These are phyloP conservation scores for Phytopythium kandeliae DNA, from an alignment of 352 stramenopile species.

Conservation along the genomic window DNA sequence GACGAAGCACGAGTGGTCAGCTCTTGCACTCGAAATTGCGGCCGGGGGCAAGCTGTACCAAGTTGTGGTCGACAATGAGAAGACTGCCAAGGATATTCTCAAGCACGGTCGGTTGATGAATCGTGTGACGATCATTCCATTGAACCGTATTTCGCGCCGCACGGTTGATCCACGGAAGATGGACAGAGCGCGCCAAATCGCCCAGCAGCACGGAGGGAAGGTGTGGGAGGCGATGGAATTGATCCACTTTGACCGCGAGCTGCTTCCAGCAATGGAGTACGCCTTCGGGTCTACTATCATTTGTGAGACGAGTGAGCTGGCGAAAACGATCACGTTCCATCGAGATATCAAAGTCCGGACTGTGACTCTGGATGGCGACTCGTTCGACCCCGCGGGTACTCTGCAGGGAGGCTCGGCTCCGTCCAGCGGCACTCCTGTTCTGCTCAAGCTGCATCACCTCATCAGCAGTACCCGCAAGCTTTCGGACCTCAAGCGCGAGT, in stretches of 20 bases:
- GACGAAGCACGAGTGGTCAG: conserved; percentile 91
- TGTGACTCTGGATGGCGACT: conserved; percentile 98
- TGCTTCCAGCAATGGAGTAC: conserved; percentile 96
- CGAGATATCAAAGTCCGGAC: conserved; percentile 93
- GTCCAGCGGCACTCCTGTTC: conserved; percentile 62
- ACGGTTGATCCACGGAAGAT: conserved; percentile 72
- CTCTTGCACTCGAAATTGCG: conserved; percentile 96
- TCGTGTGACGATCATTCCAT: conserved; percentile 98
- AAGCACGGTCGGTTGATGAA: conserved; percentile 95
- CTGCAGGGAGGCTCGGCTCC: conserved; percentile 90
- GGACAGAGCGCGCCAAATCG: conserved; percentile 79
- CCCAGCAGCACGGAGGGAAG: conserved; percentile 83
- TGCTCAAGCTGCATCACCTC: conserved; percentile 77
- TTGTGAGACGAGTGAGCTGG: conserved; percentile 92
- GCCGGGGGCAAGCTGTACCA: conserved; percentile 98
- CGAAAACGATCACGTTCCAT: conserved; percentile 85
- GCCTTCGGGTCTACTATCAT: conserved; percentile 98
- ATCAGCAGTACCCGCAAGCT: conserved; percentile 68
- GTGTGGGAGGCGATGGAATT: conserved; percentile 94
- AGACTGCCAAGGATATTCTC: conserved; percentile 97
- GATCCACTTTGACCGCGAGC: conserved; percentile 95
- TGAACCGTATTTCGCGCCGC: conserved; percentile 95
- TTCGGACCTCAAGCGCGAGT: conserved; percentile 62
- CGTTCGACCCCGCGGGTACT: conserved; percentile 97
- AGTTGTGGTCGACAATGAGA: conserved; percentile 98